Conservation (phyloP, 768 basidiomycete species). For the Mycena vulgaris region DNA sequence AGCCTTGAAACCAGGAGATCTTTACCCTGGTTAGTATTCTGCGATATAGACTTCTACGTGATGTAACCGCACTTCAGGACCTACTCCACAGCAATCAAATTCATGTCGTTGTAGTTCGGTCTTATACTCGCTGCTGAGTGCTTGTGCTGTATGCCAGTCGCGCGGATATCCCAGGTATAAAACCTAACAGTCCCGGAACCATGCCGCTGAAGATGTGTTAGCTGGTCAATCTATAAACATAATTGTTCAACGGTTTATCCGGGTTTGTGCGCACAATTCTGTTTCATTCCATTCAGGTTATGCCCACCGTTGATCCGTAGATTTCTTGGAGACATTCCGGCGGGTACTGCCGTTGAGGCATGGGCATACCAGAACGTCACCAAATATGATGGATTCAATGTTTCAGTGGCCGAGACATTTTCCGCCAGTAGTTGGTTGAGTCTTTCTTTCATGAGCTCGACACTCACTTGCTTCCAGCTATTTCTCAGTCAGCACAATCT, state of each 20-base stretch:
- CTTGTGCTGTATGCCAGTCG: conserved; percentile 50
- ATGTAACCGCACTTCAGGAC: not conserved
- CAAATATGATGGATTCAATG: conserved; percentile 2
- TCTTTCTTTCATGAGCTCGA: no score
- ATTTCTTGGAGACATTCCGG: not conserved
- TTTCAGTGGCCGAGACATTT: not conserved
- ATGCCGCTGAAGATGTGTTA: not conserved
- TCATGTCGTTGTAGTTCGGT: conserved; percentile 51
- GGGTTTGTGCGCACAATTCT: not conserved
- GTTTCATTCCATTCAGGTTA: not conserved
- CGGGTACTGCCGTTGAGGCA: not conserved
- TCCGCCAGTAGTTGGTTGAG: not conserved
- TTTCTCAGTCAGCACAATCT: not conserved
- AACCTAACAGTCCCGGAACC: not conserved
- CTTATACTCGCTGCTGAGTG: conserved; percentile 50
- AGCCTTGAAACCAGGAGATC: conserved; percentile 19
- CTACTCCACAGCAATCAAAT: conserved; percentile 26
- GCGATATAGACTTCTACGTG: not conserved
- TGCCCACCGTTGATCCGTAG: not conserved
- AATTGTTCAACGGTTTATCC: conserved; percentile 5
- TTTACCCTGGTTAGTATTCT: conserved; percentile 6
- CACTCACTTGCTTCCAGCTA: not conserved
- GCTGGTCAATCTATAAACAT: conserved; percentile 10
- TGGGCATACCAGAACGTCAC: conserved; percentile 26
- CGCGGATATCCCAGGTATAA: conserved; percentile 7